Evolutionary conservation across 176 grass and related monocot genomes (phyloP), one percentile per base, ranked within the genome.

Genomic region (Raddia distichophylla): DNA sequence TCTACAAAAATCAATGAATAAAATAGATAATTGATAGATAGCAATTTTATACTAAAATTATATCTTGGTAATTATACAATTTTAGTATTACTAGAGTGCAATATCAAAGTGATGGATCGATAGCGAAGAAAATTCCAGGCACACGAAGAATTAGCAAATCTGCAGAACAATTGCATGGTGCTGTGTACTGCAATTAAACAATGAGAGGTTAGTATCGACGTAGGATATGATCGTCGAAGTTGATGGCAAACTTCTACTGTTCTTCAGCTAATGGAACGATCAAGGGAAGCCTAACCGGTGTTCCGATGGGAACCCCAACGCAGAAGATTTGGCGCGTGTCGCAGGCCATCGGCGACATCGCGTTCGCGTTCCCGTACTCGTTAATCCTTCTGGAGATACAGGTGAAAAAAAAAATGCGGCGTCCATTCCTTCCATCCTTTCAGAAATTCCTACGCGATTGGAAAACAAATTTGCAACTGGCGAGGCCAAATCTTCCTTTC

Each of bases 301-400:
- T 83, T 49, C 60, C 73, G 3, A 76, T 82, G 84, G 69, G 77
- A n/a, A 79, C 68, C 1, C 67, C 84, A 3, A 0, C 57, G 10
- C 87, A 89, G 46, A 94, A 94, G 75, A 13, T 87, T 8, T 92
- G 90, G 93, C 93, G 87, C 50, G 27, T 94, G 60, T 85, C 93
- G 5, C 93, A 90, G 15, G 93, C 90, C 53, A 67, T 94, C 3
- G 93, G 93, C 0, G 84, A 93, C 67, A 97, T 92, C 2, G 89
- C 86, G 1, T 97, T 91, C 50, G 85, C 89, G 0, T 97, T 92
- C 65, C 93, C 93, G 0, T 92, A 87, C 84, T 80, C 93, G n/a
- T 57, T 91, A 16, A 87, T 94, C 69, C 84, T 94, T 66, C 64
- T 94, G 5, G 93, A 94, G 47, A 94, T 94, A 15, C 72, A 94